Evolutionary conservation across 257 asterid species (phyloP).

Genomic region (Ocimum tenuiflorum): DNA sequence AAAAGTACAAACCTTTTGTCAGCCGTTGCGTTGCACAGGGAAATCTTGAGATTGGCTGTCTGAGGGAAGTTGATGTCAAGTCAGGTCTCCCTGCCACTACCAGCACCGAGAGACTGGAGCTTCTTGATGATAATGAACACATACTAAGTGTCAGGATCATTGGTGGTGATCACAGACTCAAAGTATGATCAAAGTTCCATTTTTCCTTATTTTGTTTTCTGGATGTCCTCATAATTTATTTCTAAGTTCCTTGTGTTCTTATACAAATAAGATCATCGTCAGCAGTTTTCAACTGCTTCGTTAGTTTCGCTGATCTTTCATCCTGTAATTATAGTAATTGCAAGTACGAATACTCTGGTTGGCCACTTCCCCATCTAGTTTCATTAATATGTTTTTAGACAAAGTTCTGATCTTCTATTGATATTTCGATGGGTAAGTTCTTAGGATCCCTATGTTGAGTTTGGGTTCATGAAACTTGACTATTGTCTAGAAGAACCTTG

Average conservation of each 20-base stretch:
- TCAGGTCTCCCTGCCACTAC: constrained; percentile 87
- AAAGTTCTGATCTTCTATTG: background rate
- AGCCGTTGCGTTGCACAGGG: constrained; percentile 65
- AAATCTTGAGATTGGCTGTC: constrained; percentile 61
- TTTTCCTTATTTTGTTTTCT: background rate
- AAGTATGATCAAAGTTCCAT: constrained; percentile 30
- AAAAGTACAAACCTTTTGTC: constrained; percentile 69
- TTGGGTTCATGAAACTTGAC: too few species aligned
- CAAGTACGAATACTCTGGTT: background rate
- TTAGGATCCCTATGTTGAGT: too few species aligned
- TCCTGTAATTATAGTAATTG: background rate
- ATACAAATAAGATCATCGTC: background rate
- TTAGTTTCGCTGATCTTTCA: background rate
- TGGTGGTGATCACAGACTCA: constrained; percentile 80
- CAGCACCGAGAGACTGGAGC: constrained; percentile 80
- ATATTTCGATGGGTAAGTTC: background rate
- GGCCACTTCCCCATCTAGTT: background rate
- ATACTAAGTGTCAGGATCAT: constrained; percentile 59
- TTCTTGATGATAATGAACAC: constrained; percentile 73
- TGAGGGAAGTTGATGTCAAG: constrained; percentile 77
- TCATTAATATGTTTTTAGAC: background rate
- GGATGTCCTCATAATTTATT: background rate
- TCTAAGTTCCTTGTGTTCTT: background rate
- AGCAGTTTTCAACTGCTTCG: background rate
- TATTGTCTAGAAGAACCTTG: background rate